Conservation (phyloP, 495 filamentous ascomycete genomes). For the Podospora fimiseda region DNA sequence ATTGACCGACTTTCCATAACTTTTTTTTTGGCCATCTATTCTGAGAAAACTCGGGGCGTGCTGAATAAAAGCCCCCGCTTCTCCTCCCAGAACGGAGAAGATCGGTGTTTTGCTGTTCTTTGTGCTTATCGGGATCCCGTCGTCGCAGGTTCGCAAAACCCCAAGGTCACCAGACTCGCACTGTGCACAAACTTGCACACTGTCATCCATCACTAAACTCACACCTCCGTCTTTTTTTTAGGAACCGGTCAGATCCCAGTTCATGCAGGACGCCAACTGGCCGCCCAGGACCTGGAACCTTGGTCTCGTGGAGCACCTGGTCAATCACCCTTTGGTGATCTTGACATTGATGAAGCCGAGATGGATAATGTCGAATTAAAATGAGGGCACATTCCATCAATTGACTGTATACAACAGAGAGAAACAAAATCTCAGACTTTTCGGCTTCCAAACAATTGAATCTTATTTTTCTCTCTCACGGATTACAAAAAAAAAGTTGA, state of each 20-base stretch:
- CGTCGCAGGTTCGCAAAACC: background rate
- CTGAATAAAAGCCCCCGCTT: too few species aligned
- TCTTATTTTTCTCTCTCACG: too few species aligned
- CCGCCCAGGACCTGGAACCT: background rate
- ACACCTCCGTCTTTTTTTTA: background rate
- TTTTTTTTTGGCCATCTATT: background rate
- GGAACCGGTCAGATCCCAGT: background rate
- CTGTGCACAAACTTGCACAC: background rate
- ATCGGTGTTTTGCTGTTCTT: background rate
- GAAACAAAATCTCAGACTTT: too few species aligned
- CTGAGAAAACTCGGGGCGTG: too few species aligned
- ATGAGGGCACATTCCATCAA: background rate
- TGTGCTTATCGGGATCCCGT: background rate
- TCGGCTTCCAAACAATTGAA: too few species aligned
- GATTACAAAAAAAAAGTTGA: background rate
- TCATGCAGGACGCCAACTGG: slow-evolving; percentile 2
- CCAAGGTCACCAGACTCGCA: background rate
- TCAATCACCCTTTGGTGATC: background rate
- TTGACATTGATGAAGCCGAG: slow-evolving; percentile 1
- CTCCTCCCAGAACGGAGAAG: background rate
- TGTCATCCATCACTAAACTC: background rate
- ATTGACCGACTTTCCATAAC: background rate
- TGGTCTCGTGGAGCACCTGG: slow-evolving; percentile 8
- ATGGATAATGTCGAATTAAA: slow-evolving; percentile 11
- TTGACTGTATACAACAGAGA: background rate